A percentile compares a stretch with the other conserved stretches of the same genome.
Conservation (phyloP, 1,139 yeast species). For the Yamadazyma pseudoaaseri region DNA sequence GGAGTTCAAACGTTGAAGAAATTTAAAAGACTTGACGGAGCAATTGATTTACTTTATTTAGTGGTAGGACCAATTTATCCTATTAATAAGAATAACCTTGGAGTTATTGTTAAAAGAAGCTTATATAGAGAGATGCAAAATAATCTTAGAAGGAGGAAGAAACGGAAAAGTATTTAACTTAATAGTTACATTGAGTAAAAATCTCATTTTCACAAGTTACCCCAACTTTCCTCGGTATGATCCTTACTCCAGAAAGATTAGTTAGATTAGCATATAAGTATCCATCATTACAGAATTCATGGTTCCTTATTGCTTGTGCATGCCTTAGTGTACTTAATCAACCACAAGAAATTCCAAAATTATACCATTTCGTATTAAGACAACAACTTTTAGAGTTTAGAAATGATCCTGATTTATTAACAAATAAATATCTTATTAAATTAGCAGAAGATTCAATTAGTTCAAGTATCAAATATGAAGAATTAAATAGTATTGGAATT, state of each 20-base stretch:
- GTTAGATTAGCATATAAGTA: slow-evolving; percentile 56
- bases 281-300: slow-evolving; percentile 44
- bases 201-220: not conserved
- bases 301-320: slow-evolving; percentile 80
- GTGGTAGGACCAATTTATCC: slow-evolving; percentile 47
- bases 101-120: slow-evolving; percentile 73
- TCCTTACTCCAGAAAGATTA: slow-evolving; percentile 59
- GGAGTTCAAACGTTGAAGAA: slow-evolving; percentile 83
- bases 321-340: slow-evolving; percentile 78
- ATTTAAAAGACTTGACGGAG: slow-evolving; percentile 49
- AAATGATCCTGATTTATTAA: slow-evolving; percentile 25
- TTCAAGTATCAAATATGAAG: slow-evolving; percentile 38
- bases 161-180: not conserved
- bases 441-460: slow-evolving; percentile 42
- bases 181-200: too few species aligned
- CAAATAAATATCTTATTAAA: slow-evolving; percentile 28
- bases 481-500: slow-evolving; percentile 43
- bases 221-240: slow-evolving; percentile 4
- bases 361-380: slow-evolving; percentile 72
- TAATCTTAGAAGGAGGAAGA: slow-evolving; percentile 50
- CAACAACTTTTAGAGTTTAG: slow-evolving; percentile 41
- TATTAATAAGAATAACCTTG: slow-evolving; percentile 49
- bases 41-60: slow-evolving; percentile 49
- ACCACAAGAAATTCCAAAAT: slow-evolving; percentile 75
- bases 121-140: slow-evolving; percentile 82